A percentile compares a stretch with the other conserved stretches of the same genome.
Evolutionary conservation across 176 grass and related monocot genomes (phyloP).

Genomic region (Secale cereale): DNA sequence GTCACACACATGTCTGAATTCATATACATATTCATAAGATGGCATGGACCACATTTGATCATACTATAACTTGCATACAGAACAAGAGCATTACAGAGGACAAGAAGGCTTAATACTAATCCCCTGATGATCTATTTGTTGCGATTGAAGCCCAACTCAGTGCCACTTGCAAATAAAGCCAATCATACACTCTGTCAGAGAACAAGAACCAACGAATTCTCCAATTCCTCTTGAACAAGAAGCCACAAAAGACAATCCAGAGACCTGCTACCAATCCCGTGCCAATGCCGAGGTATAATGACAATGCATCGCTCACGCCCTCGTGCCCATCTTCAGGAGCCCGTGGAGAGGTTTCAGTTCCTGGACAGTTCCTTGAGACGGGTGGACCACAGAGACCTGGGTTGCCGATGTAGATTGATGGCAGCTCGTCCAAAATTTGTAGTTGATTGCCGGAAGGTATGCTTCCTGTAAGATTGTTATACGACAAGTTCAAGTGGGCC

Average conservation of each 20-base stretch:
- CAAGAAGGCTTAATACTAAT: not conserved
- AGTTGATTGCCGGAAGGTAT: not conserved
- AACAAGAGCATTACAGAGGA: not conserved
- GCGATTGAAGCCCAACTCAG: not conserved
- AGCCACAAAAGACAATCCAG: not conserved
- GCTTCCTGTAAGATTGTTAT: not conserved
- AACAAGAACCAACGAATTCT: not conserved
- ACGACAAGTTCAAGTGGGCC: not conserved
- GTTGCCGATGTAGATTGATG: conserved; percentile 15
- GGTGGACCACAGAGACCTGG: conserved; percentile 23
- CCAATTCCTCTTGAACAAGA: not conserved
- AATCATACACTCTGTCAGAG: not conserved
- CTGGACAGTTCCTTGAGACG: not conserved
- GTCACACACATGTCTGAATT: not conserved
- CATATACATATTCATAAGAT: not conserved
- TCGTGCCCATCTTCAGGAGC: not conserved
- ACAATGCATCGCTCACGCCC: not conserved
- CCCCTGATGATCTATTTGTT: not conserved
- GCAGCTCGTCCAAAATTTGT: not conserved
- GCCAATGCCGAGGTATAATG: not conserved
- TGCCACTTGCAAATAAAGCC: not conserved
- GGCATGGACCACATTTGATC: not conserved
- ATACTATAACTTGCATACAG: too few species aligned
- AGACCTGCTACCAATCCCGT: not conserved
- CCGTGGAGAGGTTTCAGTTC: not conserved